Base-by-base conservation (phyloP, 2,329 filamentous ascomycete species). In the Calonectria leucothoes region DNA sequence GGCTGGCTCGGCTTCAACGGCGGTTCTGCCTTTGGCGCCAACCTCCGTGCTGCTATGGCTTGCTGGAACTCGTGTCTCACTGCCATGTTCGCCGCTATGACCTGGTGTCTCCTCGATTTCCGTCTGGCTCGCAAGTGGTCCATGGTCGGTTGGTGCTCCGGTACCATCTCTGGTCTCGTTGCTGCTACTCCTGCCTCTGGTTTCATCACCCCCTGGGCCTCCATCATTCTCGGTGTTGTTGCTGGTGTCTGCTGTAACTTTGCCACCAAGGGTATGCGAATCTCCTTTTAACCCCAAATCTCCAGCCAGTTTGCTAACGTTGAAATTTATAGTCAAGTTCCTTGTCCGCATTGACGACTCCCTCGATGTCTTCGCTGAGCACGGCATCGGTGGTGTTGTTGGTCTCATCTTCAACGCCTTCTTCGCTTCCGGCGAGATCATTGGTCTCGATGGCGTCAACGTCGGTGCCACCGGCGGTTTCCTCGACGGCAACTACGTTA, bases 1-100 rank as follows among this genome's bases (percentile, higher is more conserved):
- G 97, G 97, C 82, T 99, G 97, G 97, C 90, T 99, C 77, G 97
- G 96, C 69, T 99, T 99, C 92, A 99, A 99, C 89, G 97, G 96
- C 81, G 97, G 97, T 76, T 98, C 96, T 29, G 89, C 96, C 48
- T 98, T 98, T 79, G 96, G 96, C 79, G 95, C 96, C 78, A 98
- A 98, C 88, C 90, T 98, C 68, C 94, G 97, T 78, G 97, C 97
- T 69, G 93, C 94, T 77, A 97, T 98, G 93, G 96, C 97, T 69
- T 98, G 95, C 92, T 99, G 96, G 96, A 98, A 98, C 90, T 95
- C 94, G 73, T 98, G 97, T 88, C 84, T 98, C 82, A 97, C 95
- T 45, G 96, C 95, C 83, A 95, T 95, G 88, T 98, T 98, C 81
- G 96, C 92, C 49, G 94, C 95, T 77, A 94, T 97, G 85, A 94